Evolutionary conservation across 1,284 basidiomycete species (phyloP).

Genomic region (Sanguinoderma infundibulare): DNA sequence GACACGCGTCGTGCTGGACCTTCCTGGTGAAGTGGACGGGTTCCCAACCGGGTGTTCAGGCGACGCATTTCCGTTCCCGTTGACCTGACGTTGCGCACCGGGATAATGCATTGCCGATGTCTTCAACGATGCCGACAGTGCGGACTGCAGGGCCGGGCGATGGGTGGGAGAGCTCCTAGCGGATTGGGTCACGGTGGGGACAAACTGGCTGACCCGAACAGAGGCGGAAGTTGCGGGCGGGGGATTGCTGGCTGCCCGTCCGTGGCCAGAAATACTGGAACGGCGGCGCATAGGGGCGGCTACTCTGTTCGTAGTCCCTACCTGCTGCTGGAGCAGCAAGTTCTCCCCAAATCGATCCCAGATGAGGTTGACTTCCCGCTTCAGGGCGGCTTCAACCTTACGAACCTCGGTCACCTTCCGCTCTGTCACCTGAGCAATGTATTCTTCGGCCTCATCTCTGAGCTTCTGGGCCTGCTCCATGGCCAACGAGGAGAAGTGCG

Average conservation of each 20-base stretch:
- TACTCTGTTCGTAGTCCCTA: conserved; percentile 20
- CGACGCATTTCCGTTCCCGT: conserved; percentile 7
- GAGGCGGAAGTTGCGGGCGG: conserved; percentile 35
- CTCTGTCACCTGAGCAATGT: conserved; percentile 58
- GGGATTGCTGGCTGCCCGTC: conserved; percentile 12
- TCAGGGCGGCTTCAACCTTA: conserved; percentile 56
- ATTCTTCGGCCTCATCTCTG: conserved; percentile 61
- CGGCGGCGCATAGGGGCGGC: conserved; percentile 10
- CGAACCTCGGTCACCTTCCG: conserved; percentile 63
- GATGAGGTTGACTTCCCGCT: conserved; percentile 60
- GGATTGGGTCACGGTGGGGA: conserved; percentile 48
- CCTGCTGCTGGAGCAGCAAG: conserved; percentile 51
- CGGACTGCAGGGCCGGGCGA: conserved; percentile 51
- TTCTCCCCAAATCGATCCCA: conserved; percentile 65
- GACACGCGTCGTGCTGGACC: conserved; percentile 24
- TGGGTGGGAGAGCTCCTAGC: conserved; percentile 41
- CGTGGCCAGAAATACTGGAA: conserved; percentile 18
- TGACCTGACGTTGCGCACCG: conserved; percentile 32
- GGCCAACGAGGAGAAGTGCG: conserved; percentile 64
- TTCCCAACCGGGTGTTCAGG: conserved; percentile 3
- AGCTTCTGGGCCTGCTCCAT: conserved; percentile 55
- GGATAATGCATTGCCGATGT: conserved; percentile 64
- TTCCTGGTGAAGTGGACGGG: conserved; percentile 20
- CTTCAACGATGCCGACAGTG: conserved; percentile 71
- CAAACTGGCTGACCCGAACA: conserved; percentile 58